Evolutionary conservation across 2,329 filamentous ascomycete genomes (phyloP).

Genomic region (Emergomyces orientalis): DNA sequence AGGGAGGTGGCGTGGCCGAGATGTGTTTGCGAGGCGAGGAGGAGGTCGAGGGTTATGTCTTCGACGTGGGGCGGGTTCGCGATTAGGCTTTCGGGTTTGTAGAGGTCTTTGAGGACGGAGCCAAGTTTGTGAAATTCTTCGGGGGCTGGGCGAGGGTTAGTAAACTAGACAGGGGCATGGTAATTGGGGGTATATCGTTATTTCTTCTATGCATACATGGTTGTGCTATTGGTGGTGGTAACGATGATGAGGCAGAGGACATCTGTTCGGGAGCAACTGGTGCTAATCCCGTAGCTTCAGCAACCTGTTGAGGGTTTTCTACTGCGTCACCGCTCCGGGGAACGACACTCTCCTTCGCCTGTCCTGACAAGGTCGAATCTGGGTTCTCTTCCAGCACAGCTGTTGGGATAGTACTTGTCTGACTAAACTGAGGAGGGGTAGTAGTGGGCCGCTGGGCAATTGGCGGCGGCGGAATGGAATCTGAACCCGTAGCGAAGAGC

Average conservation of each 20-base stretch:
- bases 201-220: neutral
- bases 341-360: neutral
- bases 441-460: neutral
- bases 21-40: conserved; percentile 79
- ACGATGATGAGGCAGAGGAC: neutral
- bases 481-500: conserved; percentile 25
- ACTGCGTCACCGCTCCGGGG: neutral
- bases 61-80: conserved; percentile 63
- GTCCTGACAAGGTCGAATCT: neutral
- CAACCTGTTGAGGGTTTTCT: neutral
- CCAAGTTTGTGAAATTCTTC: conserved; percentile 26
- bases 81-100: conserved; percentile 37
- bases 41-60: conserved; percentile 80
- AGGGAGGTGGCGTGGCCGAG: conserved; percentile 82
- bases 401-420: neutral
- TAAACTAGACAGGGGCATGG: neutral
- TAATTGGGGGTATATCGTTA: neutral
- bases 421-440: neutral
- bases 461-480: neutral
- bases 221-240: neutral
- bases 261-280: neutral
- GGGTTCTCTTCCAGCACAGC: neutral
- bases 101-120: conserved; percentile 20
- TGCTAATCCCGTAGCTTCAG: neutral
- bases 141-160: neutral